Evolutionary conservation across 108 stramenopile species (phyloP).

Genomic region (Skeletonema menzelii): DNA sequence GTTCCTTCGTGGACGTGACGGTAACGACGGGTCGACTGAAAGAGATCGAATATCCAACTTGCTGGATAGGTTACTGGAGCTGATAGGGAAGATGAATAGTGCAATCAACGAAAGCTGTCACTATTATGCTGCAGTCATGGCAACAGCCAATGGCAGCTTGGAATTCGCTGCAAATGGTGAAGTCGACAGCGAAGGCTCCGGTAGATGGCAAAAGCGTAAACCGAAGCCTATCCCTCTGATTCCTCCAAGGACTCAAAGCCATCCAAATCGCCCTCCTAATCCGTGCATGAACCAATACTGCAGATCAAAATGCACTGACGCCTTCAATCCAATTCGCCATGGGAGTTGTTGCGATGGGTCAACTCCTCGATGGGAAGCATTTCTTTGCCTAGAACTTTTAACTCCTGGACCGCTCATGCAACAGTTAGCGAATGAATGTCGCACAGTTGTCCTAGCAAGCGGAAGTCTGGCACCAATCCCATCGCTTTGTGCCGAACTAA

Average conservation of each 20-base stretch:
- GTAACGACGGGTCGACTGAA: constrained; percentile 16
- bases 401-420: constrained; percentile 61
- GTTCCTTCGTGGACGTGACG: constrained; percentile 22
- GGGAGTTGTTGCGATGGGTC: constrained; percentile 62
- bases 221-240: constrained; percentile 53
- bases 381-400: constrained; percentile 58
- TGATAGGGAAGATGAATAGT: constrained; percentile 36
- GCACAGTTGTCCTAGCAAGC: constrained; percentile 68
- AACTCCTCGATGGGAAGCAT: constrained; percentile 64
- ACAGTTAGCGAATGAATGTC: constrained; percentile 50
- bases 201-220: constrained; percentile 40
- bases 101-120: constrained; percentile 39
- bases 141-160: constrained; percentile 62
- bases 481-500: constrained; percentile 73
- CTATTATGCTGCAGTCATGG: constrained; percentile 52
- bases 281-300: constrained; percentile 46
- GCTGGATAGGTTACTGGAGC: constrained; percentile 37
- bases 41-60: constrained; percentile 19
- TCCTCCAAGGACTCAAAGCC: constrained; percentile 36
- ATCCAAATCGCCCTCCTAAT: constrained; percentile 39
- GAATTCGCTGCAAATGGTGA: constrained; percentile 53
- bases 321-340: constrained; percentile 50
- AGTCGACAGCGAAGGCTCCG: constrained; percentile 16
- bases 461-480: constrained; percentile 74
- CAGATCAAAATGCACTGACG: constrained; percentile 24